A percentile compares a stretch with the other conserved stretches of the same genome.
Conservation (phyloP, 2,329 filamentous ascomycete genomes). For the Ophiostoma tasmaniense region DNA sequence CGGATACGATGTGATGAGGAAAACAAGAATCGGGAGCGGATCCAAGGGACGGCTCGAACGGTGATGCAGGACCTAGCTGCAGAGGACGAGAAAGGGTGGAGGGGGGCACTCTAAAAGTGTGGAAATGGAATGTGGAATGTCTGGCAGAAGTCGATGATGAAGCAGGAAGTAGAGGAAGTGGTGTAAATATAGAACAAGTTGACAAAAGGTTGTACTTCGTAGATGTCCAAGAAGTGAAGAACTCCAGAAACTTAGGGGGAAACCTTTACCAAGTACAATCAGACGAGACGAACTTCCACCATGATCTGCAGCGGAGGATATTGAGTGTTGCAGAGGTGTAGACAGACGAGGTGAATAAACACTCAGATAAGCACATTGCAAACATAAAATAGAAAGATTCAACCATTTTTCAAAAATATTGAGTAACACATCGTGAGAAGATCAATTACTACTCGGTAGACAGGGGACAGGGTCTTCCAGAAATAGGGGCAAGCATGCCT, state of each 20-base stretch:
- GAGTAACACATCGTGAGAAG: not conserved
- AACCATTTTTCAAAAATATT: too few species aligned
- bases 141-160: not conserved
- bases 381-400: not conserved
- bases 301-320: not conserved
- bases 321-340: not conserved
- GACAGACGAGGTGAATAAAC: not conserved
- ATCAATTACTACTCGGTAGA: too few species aligned
- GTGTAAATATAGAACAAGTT: not conserved
- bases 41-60: not conserved
- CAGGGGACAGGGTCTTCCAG: not conserved
- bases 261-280: too few species aligned
- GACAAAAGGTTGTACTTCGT: not conserved
- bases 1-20: not conserved
- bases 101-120: too few species aligned
- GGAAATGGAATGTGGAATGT: not conserved
- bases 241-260: not conserved
- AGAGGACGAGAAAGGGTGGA: not conserved
- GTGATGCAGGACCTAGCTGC: not conserved
- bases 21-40: conserved; percentile 1
- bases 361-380: too few species aligned
- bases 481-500: not conserved
- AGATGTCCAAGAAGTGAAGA: not conserved
- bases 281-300: too few species aligned
- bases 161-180: too few species aligned